Percentiles rank a stretch among this genome's conserved stretches.
These are phyloP conservation scores for Termitomyces heimii DNA, from an alignment of 768 basidiomycete genomes.

Conservation along the genomic window DNA sequence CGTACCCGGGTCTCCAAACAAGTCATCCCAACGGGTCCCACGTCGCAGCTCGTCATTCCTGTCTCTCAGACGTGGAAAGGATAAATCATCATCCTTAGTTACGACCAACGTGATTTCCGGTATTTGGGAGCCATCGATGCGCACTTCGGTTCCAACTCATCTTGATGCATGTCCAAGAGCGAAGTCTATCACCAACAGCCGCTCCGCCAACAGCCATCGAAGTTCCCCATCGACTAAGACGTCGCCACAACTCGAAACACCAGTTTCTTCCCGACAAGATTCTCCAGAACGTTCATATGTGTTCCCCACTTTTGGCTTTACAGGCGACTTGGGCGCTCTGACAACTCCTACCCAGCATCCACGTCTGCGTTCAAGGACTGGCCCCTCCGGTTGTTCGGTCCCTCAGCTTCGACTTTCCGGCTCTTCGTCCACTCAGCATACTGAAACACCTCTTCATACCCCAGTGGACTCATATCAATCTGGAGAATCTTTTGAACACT, in stretches of 20 bases:
- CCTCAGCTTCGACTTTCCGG: conserved; percentile 60
- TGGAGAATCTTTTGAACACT: conserved; percentile 39
- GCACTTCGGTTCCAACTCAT: conserved; percentile 28
- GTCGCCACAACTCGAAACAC: conserved; percentile 4
- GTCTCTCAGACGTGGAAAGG: conserved; percentile 47
- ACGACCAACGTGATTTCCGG: conserved; percentile 17
- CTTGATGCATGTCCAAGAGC: conserved; percentile 42
- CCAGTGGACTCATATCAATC: conserved; percentile 44
- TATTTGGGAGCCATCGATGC: conserved; percentile 20
- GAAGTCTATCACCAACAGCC: conserved; percentile 27
- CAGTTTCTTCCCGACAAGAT: conserved; percentile 7
- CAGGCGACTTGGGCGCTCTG: conserved; percentile 21
- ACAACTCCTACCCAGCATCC: conserved; percentile 26
- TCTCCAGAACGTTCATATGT: conserved; percentile 26
- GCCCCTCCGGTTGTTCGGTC: conserved; percentile 45
- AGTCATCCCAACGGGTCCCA: conserved; percentile 33
- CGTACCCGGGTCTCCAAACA: conserved; percentile 18
- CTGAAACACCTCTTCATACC: conserved; percentile 69
- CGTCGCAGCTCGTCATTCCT: conserved; percentile 53
- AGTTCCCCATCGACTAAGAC: conserved; percentile 19
- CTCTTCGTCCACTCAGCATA: conserved; percentile 59
- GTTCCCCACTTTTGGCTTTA: conserved; percentile 35
- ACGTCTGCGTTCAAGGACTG: conserved; percentile 52
- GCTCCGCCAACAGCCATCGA: conserved; percentile 18
- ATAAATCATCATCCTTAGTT: conserved; percentile 23